These are phyloP conservation scores for Candolleomyces efflorescens DNA, from an alignment of 768 basidiomycete species.

Conservation along the genomic window DNA sequence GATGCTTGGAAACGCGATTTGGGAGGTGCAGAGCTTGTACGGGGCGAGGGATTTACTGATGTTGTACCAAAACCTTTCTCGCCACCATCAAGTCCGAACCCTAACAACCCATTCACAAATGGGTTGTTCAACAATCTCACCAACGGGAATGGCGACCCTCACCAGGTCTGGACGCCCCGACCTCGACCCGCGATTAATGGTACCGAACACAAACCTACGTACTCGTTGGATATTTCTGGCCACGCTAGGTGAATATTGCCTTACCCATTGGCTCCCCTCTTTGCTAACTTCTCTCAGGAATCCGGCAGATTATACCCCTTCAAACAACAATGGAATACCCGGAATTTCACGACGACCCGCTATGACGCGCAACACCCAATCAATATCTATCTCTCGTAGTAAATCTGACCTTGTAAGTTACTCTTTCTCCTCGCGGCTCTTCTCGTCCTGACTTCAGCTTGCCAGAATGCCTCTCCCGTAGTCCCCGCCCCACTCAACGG, in stretches of 20 bases:
- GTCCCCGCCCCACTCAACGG: constrained; percentile 36
- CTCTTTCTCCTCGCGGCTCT: neutral
- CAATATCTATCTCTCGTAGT: constrained; percentile 43
- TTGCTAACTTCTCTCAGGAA: constrained; percentile 20
- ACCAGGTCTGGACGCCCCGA: constrained; percentile 29
- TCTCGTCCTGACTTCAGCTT: constrained; percentile 8
- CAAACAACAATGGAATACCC: constrained; percentile 21
- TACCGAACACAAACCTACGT: constrained; percentile 24
- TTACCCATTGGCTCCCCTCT: neutral
- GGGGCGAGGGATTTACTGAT: constrained; percentile 10
- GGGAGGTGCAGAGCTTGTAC: constrained; percentile 31
- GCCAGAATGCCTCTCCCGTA: constrained; percentile 31
- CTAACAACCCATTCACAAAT: constrained; percentile 23
- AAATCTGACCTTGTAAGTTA: constrained; percentile 17
- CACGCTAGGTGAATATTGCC: constrained; percentile 36
- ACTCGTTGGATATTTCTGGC: constrained; percentile 35
- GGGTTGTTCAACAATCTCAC: constrained; percentile 8
- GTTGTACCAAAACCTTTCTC: constrained; percentile 4
- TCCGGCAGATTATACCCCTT: constrained; percentile 35
- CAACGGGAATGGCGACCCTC: constrained; percentile 12
- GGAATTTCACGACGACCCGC: constrained; percentile 33
- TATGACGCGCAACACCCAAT: constrained; percentile 35
- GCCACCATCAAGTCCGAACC: constrained; percentile 22
- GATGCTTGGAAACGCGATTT: constrained; percentile 72
- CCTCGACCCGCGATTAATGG: constrained; percentile 16